Percentiles rank a stretch among this genome's conserved stretches.
Evolutionary conservation across 192 early-diverging fungal species (phyloP).

Genomic region (Mortierella claussenii): DNA sequence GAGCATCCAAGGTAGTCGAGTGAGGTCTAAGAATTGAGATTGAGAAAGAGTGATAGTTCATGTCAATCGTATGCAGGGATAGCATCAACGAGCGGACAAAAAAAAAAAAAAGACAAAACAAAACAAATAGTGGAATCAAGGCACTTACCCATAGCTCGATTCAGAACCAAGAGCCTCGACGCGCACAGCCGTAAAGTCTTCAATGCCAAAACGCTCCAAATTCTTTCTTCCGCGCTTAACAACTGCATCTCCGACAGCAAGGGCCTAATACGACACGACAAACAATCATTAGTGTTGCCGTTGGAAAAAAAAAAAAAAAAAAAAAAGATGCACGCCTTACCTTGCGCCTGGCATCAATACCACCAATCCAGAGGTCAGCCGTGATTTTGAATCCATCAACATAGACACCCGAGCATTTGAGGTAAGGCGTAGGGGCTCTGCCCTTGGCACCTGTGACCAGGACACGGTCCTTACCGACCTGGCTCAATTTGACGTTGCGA

Average conservation of each 20-base stretch:
- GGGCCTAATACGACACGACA: constrained; percentile 40
- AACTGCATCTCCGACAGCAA: constrained; percentile 67
- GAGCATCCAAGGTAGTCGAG: constrained; percentile 32
- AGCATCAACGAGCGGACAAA: background rate
- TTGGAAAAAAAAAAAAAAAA: background rate
- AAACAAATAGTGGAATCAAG: background rate
- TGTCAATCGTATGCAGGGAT: too few relatives aligned
- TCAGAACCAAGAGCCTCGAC: constrained; percentile 71
- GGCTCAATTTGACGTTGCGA: constrained; percentile 62
- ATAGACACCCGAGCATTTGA: constrained; percentile 73
- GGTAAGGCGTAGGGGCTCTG: constrained; percentile 60
- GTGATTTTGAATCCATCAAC: constrained; percentile 69
- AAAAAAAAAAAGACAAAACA: background rate
- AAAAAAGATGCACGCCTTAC: constrained; percentile 6
- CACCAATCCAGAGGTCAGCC: constrained; percentile 68
- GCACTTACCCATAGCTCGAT: constrained; percentile 66
- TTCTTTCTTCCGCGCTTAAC: constrained; percentile 57
- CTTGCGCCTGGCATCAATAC: constrained; percentile 68
- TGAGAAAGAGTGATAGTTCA: too few relatives aligned
- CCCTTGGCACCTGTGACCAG: constrained; percentile 70
- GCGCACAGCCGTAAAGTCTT: constrained; percentile 62
- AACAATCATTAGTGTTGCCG: background rate
- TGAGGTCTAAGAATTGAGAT: too few relatives aligned
- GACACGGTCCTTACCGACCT: constrained; percentile 67
- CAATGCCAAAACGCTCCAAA: constrained; percentile 56